phyloP scores from a whole-genome alignment of 257 asterid genomes.

The Penstemon eatonii region DNA sequence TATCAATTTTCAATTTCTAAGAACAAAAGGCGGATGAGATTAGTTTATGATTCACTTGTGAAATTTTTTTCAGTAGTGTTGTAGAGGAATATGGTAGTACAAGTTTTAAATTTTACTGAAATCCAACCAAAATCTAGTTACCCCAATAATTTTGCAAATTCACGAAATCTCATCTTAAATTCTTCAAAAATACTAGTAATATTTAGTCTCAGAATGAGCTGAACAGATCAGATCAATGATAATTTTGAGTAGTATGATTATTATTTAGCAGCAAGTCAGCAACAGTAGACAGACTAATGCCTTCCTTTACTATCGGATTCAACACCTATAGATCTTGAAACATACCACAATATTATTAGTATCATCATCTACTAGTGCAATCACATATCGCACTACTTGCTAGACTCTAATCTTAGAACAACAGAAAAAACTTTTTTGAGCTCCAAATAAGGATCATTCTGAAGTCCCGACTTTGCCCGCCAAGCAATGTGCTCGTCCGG shows the following conservation, averaged over 20 bases:
- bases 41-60: slow-evolving; percentile 25
- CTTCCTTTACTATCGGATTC: background rate
- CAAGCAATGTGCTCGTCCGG: slow-evolving; percentile 95
- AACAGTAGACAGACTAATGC: background rate
- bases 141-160: no score
- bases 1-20: slow-evolving; percentile 13
- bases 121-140: no score
- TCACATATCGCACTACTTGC: slow-evolving; percentile 10
- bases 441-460: slow-evolving; percentile 38
- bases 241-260: no score
- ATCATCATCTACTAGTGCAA: background rate
- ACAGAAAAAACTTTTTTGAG: slow-evolving; percentile 52
- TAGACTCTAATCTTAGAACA: slow-evolving; percentile 43
- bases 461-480: slow-evolving; percentile 48
- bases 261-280: no score
- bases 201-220: no score
- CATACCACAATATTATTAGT: background rate
- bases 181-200: no score
- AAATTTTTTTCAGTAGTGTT: background rate
- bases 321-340: slow-evolving; percentile 6
- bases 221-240: no score
- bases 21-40: slow-evolving; percentile 13
- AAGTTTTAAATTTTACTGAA: no score
- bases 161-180: no score
- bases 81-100: no score